Evolutionary conservation across 805 yeast genomes (phyloP), one percentile per base, ranked within the genome.

Genomic region (Hermanozyma aechmeae): DNA sequence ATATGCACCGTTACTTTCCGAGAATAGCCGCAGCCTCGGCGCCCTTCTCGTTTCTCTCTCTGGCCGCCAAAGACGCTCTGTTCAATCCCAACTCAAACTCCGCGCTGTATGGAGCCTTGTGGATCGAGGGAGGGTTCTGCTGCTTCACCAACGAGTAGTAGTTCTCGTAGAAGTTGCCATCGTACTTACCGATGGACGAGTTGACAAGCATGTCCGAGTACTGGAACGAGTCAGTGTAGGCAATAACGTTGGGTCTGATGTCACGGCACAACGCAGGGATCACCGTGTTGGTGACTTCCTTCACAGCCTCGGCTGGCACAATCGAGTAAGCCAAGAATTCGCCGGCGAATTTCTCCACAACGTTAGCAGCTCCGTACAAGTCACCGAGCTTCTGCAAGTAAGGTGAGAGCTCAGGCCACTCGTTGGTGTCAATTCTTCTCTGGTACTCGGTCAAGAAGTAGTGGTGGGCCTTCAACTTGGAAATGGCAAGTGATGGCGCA

Each of bases 401-500:
- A 5, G 36, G 39, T 18, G 30, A 30, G 24, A 40, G 28, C 29
- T 33, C 38, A 31, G 29, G 32, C 27, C 34, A 16, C 19, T 19
- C 30, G 28, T 37, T 35, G 29, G 30, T 27, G 8, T 21, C 26
- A 15, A 42, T 15, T 23, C 41, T 32, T 23, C 24, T 23, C 24
- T 27, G 23, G 30, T 29, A 42, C 30, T 38, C 43, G 23, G 27
- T 21, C 30, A 42, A 38, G 32, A 40, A 31, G 37, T 40, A 40
- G 29, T 32, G 39, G 35, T 42, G 45, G 4, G 46, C 46, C 37
- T 38, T 40, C 45, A 42, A 38, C 35, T 33, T 40, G 26, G 46
- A 35, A 18, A 42, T 28, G 13, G 41, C 32, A 38, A 42, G 36
- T 23, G 40, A 33, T 8, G 40, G 40, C 5, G 45, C 45, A 8